Evolutionary conservation across 2,329 filamentous ascomycete species (phyloP).

Genomic region (Ceratocystis albifundus): DNA sequence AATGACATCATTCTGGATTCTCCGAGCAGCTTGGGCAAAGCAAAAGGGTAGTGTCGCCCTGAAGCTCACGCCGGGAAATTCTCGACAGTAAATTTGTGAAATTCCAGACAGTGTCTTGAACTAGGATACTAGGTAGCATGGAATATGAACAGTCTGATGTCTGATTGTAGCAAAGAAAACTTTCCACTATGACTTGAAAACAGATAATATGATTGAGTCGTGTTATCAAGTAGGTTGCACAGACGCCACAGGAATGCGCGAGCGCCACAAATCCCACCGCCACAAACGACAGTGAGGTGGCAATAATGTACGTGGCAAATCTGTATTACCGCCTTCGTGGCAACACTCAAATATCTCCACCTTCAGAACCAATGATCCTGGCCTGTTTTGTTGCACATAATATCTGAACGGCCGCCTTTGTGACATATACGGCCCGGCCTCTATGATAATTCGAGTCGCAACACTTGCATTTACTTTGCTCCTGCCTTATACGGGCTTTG

Average conservation of each 20-base stretch:
- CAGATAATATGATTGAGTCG: background rate
- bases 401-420: background rate
- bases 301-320: background rate
- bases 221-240: background rate
- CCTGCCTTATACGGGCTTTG: too few species aligned
- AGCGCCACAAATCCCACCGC: background rate
- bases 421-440: too few species aligned
- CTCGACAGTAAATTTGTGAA: background rate
- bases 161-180: too few species aligned
- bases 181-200: background rate
- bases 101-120: background rate
- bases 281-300: too few species aligned
- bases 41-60: background rate
- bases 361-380: background rate
- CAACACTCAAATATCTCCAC: background rate
- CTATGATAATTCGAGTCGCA: too few species aligned
- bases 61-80: background rate
- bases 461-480: too few species aligned
- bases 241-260: background rate
- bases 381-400: background rate
- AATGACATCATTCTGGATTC: conserved; percentile 41
- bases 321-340: background rate
- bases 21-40: conserved; percentile 33
- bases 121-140: background rate
- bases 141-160: too few species aligned